Evolutionary conservation across 2,329 filamentous ascomycete species (phyloP).

Genomic region (Leptographium lundbergii): DNA sequence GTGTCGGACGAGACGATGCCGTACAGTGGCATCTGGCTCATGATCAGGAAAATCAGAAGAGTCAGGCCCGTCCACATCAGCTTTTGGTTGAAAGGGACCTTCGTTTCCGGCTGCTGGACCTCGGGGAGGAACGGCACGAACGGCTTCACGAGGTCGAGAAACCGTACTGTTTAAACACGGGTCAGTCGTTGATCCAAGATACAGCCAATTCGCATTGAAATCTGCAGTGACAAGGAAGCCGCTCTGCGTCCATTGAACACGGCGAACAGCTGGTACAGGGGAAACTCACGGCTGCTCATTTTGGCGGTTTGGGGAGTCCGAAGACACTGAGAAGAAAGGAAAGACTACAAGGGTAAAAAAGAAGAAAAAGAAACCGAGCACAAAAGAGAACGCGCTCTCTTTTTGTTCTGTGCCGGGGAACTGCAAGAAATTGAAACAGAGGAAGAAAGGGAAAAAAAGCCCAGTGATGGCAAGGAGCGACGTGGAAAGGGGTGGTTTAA

Average conservation of each 20-base stretch:
- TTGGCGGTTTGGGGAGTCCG: conserved; percentile 11
- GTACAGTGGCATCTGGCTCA: conserved; percentile 99
- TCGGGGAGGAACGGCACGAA: conserved; percentile 99
- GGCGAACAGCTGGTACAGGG: background rate
- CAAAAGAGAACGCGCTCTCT: conserved; percentile 1
- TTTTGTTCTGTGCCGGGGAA: background rate
- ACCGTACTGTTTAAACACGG: conserved; percentile 57
- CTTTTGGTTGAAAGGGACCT: conserved; percentile 98
- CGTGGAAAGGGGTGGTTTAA: background rate
- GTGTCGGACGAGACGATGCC: conserved; percentile 98
- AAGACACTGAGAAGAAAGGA: background rate
- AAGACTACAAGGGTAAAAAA: background rate
- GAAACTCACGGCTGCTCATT: conserved; percentile 25
- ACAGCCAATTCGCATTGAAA: background rate
- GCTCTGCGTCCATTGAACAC: background rate
- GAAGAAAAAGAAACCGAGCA: background rate
- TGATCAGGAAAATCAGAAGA: conserved; percentile 96
- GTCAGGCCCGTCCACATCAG: conserved; percentile 92
- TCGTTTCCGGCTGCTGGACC: conserved; percentile 96
- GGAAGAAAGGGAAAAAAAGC: background rate
- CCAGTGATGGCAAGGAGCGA: conserved; percentile 2
- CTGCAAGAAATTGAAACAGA: background rate
- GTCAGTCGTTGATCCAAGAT: background rate
- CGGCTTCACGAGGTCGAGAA: conserved; percentile 98
- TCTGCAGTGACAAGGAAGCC: too few relatives aligned